A percentile compares a stretch with the other conserved stretches of the same genome.
Conservation (phyloP, 169 alveolate genomes). For the Eimeria falciformis region DNA sequence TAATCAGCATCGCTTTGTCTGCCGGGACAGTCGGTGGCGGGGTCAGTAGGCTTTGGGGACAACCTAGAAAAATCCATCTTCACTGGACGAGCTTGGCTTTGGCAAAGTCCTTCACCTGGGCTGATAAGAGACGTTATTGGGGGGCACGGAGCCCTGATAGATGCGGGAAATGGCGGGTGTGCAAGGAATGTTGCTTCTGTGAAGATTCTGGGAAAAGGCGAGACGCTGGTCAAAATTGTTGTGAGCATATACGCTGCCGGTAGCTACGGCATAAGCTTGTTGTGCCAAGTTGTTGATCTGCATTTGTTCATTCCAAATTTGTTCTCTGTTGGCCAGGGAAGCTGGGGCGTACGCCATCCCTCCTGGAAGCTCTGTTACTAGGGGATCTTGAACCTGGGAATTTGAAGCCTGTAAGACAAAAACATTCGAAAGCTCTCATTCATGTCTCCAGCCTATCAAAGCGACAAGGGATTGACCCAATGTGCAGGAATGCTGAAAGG, state of each 20-base stretch:
- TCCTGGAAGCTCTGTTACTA: slow-evolving; percentile 49
- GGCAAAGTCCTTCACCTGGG: not conserved
- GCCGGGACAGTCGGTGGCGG: too few species aligned
- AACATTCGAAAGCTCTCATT: too few species aligned
- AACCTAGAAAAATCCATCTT: too few species aligned
- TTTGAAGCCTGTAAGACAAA: not conserved
- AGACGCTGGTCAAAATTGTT: slow-evolving; percentile 56
- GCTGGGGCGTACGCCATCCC: slow-evolving; percentile 58
- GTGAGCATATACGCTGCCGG: slow-evolving; percentile 59
- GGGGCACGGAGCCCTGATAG: slow-evolving; percentile 42
- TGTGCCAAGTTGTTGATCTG: slow-evolving; percentile 59
- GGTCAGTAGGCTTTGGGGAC: too few species aligned
- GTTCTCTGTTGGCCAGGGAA: slow-evolving; percentile 11
- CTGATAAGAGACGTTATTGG: slow-evolving; percentile 19
- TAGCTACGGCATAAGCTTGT: slow-evolving; percentile 47
- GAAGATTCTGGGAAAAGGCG: slow-evolving; percentile 45
- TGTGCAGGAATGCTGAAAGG: not conserved
- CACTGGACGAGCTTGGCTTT: too few species aligned
- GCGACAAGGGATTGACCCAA: not conserved
- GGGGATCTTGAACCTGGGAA: not conserved
- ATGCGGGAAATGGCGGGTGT: slow-evolving; percentile 49
- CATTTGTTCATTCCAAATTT: slow-evolving; percentile 36
- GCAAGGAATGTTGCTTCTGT: slow-evolving; percentile 55
- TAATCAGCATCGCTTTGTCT: too few species aligned
- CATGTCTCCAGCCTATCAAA: too few species aligned